Evolutionary conservation across 352 stramenopile species (phyloP).

Genomic region (Phytophthora sojae): DNA sequence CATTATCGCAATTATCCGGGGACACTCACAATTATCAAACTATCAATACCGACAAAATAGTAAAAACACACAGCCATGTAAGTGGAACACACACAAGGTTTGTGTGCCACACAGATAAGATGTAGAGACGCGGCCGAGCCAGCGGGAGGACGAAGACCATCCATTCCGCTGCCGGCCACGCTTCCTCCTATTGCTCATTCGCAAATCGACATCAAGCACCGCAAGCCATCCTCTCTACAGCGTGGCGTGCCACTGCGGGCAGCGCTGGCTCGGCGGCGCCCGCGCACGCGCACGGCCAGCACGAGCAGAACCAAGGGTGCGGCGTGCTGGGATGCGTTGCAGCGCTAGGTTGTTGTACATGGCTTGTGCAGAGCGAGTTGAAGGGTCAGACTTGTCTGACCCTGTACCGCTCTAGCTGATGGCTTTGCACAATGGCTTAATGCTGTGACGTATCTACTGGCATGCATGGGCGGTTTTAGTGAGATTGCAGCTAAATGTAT

Average conservation of each 20-base stretch:
- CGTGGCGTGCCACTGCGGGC: neutral
- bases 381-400: neutral
- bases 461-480: neutral
- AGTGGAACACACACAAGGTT: neutral
- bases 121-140: neutral
- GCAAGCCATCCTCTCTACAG: neutral
- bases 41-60: neutral
- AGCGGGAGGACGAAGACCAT: neutral
- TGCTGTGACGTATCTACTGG: neutral
- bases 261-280: neutral
- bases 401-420: conserved; percentile 6
- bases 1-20: too few relatives aligned
- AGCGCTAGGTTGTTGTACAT: neutral
- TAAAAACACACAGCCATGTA: neutral
- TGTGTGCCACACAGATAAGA: neutral
- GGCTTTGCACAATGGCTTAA: neutral
- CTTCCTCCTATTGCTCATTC: neutral
- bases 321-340: too few relatives aligned
- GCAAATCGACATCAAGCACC: neutral
- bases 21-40: too few relatives aligned
- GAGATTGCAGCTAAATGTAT: neutral
- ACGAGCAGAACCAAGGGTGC: too few relatives aligned
- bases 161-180: neutral
- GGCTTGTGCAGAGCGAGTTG: conserved; percentile 1
- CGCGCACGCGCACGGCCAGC: too few relatives aligned